Conservation (phyloP, 495 filamentous ascomycete genomes). For the Clohesyomyces aquaticus region DNA sequence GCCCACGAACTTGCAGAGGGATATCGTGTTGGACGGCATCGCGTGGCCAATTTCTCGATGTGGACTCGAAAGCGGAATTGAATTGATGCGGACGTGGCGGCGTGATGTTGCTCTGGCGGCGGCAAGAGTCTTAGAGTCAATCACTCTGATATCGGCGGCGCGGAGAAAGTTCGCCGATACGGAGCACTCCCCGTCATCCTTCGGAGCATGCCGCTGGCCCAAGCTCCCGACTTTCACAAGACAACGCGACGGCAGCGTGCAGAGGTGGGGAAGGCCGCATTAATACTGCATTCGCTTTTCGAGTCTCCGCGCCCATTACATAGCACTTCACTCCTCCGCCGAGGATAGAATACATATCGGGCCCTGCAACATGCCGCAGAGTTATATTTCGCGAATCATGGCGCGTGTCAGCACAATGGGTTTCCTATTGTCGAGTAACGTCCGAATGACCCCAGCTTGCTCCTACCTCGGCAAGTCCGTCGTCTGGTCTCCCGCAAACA, state of each 20-base stretch:
- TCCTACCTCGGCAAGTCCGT: slow-evolving; percentile 26
- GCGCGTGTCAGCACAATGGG: background rate
- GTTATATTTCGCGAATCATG: background rate
- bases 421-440: slow-evolving; percentile 13
- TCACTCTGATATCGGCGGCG: background rate
- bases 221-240: slow-evolving; percentile 19
- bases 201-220: slow-evolving; percentile 9
- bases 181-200: slow-evolving; percentile 4
- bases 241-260: background rate
- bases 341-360: too few relatives aligned
- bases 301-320: too few relatives aligned
- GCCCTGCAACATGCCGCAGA: background rate
- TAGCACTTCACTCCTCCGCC: too few relatives aligned
- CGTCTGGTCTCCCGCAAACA: background rate
- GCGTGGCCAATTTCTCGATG: background rate
- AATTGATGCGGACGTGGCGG: slow-evolving; percentile 8
- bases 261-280: background rate
- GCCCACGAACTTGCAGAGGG: slow-evolving; percentile 85
- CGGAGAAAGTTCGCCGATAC: background rate
- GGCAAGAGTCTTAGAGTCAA: too few relatives aligned
- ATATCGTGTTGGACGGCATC: slow-evolving; percentile 72
- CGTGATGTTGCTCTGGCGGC: slow-evolving; percentile 21
- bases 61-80: background rate
- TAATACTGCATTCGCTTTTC: too few relatives aligned
- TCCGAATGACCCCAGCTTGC: background rate